Base-by-base conservation (phyloP, 192 early-diverging fungal species). In the Podila clonocystis region DNA sequence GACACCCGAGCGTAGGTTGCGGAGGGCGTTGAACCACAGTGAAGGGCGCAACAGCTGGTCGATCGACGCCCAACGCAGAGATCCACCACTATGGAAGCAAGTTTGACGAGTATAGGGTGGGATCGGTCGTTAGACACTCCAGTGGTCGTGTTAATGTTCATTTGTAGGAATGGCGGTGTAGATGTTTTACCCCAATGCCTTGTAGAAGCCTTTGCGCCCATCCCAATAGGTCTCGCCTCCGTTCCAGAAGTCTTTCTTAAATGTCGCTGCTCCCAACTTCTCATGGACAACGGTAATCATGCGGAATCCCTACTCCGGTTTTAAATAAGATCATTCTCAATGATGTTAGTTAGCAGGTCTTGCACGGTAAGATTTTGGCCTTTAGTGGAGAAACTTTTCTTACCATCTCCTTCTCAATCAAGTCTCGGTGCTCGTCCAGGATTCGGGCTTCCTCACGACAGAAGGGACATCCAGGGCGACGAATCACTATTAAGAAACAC, bases 391-490 rank as follows among this genome's bases (percentile, higher is more conserved):
- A 48, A 29, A 8, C 20, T 12, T 5, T 49, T 41, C 24, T 48
- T 79, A 79, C 76, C 69, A 79, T 72, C 38, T 72, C 60, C 38
- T 79, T 79, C 61, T 80, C 75, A 66, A 86, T 86, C 19, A 73
- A 62, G 11, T 72, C 67, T 0, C 85, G 78, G 55, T 78, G 72
- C 29, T 70, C 68, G 28, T 73, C 67, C 9, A 86, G 58, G 7
- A 71, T 68, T 17, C 68, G 72, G 28, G 65, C 85, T 28, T 86
- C 77, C 31, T 86, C 82, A 49, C 82, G 82, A 70, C 82, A 86
- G 58, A 86, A 73, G 8, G 69, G 72, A 69, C 85, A 86, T 8
- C 85, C 85, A 6, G 85, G 85, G 62, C 85, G 76, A n/a, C 76
- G 76, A 64, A 72, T 72, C 41, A 79, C 76, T 79, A 72, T 15